Percentiles rank a stretch among this genome's conserved stretches.
Conservation (phyloP, 169 alveolate species). For the Plasmodium adleri region DNA sequence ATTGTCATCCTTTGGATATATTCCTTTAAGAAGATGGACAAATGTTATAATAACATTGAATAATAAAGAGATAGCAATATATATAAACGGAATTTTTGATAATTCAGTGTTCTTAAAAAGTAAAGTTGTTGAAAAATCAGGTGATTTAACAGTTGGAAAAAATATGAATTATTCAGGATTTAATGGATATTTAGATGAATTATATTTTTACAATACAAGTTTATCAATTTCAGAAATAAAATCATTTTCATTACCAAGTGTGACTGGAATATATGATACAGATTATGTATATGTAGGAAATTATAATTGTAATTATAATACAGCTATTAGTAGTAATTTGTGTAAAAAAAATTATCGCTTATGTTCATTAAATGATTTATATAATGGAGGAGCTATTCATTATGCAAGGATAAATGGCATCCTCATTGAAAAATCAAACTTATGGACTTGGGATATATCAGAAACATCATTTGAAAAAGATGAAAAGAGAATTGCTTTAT, state of each 20-base stretch:
- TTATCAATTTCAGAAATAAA: slow-evolving; percentile 33
- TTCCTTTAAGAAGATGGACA: slow-evolving; percentile 68
- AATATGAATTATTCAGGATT: slow-evolving; percentile 40
- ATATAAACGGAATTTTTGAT: slow-evolving; percentile 46
- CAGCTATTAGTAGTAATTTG: slow-evolving; percentile 76
- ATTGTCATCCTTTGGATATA: slow-evolving; percentile 43
- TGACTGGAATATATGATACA: slow-evolving; percentile 58
- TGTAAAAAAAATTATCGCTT: slow-evolving; percentile 79
- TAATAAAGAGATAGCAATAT: slow-evolving; percentile 12
- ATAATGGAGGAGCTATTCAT: slow-evolving; percentile 84
- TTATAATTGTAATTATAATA: slow-evolving; percentile 75
- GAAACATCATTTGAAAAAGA: slow-evolving; percentile 21
- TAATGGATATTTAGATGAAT: slow-evolving; percentile 57
- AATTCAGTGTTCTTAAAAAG: slow-evolving; percentile 39
- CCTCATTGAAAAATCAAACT: slow-evolving; percentile 77
- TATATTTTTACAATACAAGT: slow-evolving; percentile 35
- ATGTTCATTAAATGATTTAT: slow-evolving; percentile 83
- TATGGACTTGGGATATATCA: slow-evolving; percentile 80
- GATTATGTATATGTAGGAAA: slow-evolving; percentile 76
- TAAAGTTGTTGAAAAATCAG: slow-evolving; percentile 12
- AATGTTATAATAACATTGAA: slow-evolving; percentile 29
- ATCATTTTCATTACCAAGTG: slow-evolving; percentile 33
- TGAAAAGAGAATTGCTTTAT: slow-evolving; percentile 58
- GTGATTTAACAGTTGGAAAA: slow-evolving; percentile 46
- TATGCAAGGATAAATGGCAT: slow-evolving; percentile 85